These are phyloP conservation scores for Saxispiralis lemnorum DNA, from an alignment of 495 filamentous ascomycete genomes.

Conservation along the genomic window DNA sequence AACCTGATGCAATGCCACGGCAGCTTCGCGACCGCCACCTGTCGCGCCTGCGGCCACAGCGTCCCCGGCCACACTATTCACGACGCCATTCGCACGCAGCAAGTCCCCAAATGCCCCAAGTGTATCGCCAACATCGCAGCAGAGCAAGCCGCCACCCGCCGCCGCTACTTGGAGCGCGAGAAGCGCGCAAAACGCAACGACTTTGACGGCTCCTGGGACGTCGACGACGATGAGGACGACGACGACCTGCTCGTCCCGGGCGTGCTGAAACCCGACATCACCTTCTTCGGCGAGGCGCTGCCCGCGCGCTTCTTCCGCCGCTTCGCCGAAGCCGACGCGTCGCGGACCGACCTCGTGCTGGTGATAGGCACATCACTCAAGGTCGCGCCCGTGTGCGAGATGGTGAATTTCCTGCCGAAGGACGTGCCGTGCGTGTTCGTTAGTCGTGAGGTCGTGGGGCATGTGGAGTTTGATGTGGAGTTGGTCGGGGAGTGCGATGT, in stretches of 20 bases:
- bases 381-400: conserved; percentile 84
- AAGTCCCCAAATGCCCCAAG: conserved; percentile 44
- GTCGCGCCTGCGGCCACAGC: conserved; percentile 60
- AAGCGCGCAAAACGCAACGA: conserved; percentile 31
- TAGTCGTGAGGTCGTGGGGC: conserved; percentile 65
- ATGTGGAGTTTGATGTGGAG: conserved; percentile 90
- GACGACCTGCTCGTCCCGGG: conserved; percentile 53
- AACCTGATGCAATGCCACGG: conserved; percentile 95
- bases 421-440: conserved; percentile 89
- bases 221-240: conserved; percentile 54
- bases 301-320: conserved; percentile 71
- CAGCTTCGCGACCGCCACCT: conserved; percentile 81
- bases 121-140: conserved; percentile 34
- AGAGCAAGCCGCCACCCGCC: conserved; percentile 40
- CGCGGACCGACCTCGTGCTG: conserved; percentile 74
- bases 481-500: conserved; percentile 85
- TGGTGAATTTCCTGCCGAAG: conserved; percentile 59
- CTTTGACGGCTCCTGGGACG: conserved; percentile 30
- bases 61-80: conserved; percentile 67
- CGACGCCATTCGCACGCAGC: conserved; percentile 56
- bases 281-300: conserved; percentile 86
- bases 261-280: conserved; percentile 98
- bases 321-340: conserved; percentile 58
- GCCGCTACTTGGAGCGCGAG: conserved; percentile 17
- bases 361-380: conserved; percentile 95